Base-by-base conservation (phyloP, 1,284 basidiomycete genomes). In the Boletus hoseneyae region DNA sequence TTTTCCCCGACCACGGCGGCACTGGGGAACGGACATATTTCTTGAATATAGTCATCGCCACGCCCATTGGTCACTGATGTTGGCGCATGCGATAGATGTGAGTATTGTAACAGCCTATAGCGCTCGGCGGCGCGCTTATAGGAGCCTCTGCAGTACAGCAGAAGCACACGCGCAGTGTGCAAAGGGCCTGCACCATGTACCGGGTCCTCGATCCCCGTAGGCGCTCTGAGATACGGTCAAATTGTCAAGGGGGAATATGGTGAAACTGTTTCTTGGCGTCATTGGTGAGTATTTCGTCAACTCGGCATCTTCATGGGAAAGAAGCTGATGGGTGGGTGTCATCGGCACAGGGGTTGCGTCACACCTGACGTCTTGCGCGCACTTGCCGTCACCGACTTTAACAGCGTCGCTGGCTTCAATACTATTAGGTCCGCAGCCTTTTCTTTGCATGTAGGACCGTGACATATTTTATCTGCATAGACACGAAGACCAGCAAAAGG, bases 251-350 rank as follows among this genome's bases (percentile, higher is more conserved):
- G 63, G n/a, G 66, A 74, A 41, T 80, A 73, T 48, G 79, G 82
- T 42, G 82, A 87, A 62, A 77, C 73, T 0, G 77, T 88, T 3
- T 75, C 82, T 62, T 89, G 86, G 86, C 71, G 79, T 35, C 86
- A 90, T 59, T 89, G 87, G 87, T 87, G 64, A 57, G 68, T 27
- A 49, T 48, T 47, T 18, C 53, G 36, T 51, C 45, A 46, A 19
- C 46, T 47, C 34, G 51, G 27, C 50, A 48, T 46, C 44, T 19
- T 25, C 50, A 39, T 45, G 50, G 35, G 51, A 57, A 57, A 51
- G 44, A 51, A 53, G 54, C 42, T 60, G 51, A 57, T 34, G 39
- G 45, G 40, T 40, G 36, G 42, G 42, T 35, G 6, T 29, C 25
- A 39, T 30, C 34, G 23, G 30, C 29, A 52, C 48, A 88, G 86